Conservation (phyloP, 495 filamentous ascomycete genomes). For the Halenospora varia region DNA sequence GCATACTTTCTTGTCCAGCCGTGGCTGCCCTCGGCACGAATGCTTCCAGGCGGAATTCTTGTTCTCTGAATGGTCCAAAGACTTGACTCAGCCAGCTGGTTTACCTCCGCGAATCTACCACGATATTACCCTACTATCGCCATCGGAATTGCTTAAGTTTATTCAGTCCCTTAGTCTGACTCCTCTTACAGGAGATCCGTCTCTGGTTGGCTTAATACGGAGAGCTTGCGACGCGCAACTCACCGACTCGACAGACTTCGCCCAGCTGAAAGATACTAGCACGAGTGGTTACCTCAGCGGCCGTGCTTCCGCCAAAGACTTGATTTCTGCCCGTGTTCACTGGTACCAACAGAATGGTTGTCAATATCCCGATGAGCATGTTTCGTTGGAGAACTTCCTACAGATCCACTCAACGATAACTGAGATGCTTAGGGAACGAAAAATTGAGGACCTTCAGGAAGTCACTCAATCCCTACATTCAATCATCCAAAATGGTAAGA, state of each 20-base stretch:
- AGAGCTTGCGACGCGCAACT: constrained; percentile 44
- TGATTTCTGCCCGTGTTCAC: constrained; percentile 42
- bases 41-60: constrained; percentile 49
- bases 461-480: background rate
- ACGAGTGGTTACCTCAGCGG: constrained; percentile 48
- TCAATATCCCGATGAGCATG: constrained; percentile 26
- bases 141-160: constrained; percentile 46
- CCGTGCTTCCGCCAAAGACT: constrained; percentile 32
- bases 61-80: constrained; percentile 37
- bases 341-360: constrained; percentile 38
- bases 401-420: constrained; percentile 1
- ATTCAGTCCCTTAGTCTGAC: constrained; percentile 46
- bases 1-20: constrained; percentile 53
- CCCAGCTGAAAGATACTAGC: constrained; percentile 44
- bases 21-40: constrained; percentile 42
- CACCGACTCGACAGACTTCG: constrained; percentile 44
- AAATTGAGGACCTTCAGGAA: background rate
- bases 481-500: constrained; percentile 18
- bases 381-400: constrained; percentile 1
- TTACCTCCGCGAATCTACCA: constrained; percentile 42
- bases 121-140: constrained; percentile 51
- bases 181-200: constrained; percentile 1
- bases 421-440: constrained; percentile 1
- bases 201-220: constrained; percentile 32
- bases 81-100: constrained; percentile 28